Percentiles rank a stretch among this genome's conserved stretches.
phyloP scores from a whole-genome alignment of 306 rosid species.

The Inga laurina region DNA sequence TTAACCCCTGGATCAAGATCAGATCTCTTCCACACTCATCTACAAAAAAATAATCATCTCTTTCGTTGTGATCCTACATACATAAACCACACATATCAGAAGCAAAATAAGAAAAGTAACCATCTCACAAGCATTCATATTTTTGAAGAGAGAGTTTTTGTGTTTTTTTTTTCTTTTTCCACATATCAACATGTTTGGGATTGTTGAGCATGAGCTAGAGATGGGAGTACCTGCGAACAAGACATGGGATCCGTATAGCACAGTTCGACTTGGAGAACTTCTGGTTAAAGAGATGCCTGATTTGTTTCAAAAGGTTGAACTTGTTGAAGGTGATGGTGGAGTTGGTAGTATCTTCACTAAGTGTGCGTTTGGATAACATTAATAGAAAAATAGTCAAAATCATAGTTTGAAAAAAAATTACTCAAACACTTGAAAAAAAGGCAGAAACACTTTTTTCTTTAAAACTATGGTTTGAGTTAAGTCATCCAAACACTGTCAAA shows the following conservation, averaged over 20 bases:
- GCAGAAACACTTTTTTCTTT: too few relatives aligned
- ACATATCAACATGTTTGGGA: slow-evolving; percentile 24
- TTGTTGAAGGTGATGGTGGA: slow-evolving; percentile 59
- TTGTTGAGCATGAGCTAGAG: not conserved
- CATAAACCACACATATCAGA: not conserved
- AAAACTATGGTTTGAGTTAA: too few relatives aligned
- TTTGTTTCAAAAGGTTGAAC: slow-evolving; percentile 40
- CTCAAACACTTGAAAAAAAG: too few relatives aligned
- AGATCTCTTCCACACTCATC: too few relatives aligned
- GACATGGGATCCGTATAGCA: slow-evolving; percentile 40
- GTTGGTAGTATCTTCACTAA: slow-evolving; percentile 32
- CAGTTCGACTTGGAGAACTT: slow-evolving; percentile 12
- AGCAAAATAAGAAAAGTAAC: too few relatives aligned
- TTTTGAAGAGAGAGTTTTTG: not conserved
- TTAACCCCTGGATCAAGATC: too few relatives aligned
- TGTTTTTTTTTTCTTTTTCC: too few relatives aligned
- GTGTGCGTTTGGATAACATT: too few relatives aligned
- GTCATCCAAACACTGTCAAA: too few relatives aligned
- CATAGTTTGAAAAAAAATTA: too few relatives aligned
- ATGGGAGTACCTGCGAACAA: slow-evolving; percentile 30
- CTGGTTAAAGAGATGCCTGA: slow-evolving; percentile 21
- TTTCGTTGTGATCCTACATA: not conserved
- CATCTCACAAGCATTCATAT: not conserved
- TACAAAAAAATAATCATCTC: not conserved
- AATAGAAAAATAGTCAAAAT: too few relatives aligned